Percentiles rank a stretch among this genome's conserved stretches.
Conservation (phyloP, 2,329 filamentous ascomycete genomes). For the Claviceps sp. region DNA sequence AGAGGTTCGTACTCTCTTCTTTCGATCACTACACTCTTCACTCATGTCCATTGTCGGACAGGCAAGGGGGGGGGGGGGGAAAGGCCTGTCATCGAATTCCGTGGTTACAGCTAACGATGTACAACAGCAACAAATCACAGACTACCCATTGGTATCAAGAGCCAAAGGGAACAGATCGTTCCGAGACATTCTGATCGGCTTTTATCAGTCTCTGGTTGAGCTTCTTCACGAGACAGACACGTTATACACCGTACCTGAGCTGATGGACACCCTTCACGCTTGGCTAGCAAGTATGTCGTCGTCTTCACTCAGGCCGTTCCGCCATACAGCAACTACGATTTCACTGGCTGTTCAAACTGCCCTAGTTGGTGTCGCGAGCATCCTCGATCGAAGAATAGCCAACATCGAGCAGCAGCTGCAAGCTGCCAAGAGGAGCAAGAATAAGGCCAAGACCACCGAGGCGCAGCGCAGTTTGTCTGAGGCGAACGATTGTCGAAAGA, state of each 20-base stretch:
- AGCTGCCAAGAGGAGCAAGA: slow-evolving; percentile 56
- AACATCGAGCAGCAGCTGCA: slow-evolving; percentile 69
- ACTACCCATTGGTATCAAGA: slow-evolving; percentile 84
- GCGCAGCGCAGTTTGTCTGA: slow-evolving; percentile 61
- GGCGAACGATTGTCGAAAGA: slow-evolving; percentile 54
- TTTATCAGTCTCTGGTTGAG: slow-evolving; percentile 64
- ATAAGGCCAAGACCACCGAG: slow-evolving; percentile 63
- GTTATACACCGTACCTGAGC: slow-evolving; percentile 60
- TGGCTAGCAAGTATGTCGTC: slow-evolving; percentile 91
- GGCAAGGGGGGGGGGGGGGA: no score
- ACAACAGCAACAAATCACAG: slow-evolving; percentile 56
- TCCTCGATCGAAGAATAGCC: slow-evolving; percentile 58
- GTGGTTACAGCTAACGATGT: slow-evolving; percentile 15
- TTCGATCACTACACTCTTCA: background rate
- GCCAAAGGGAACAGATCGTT: slow-evolving; percentile 65
- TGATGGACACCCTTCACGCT: slow-evolving; percentile 78
- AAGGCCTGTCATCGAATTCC: no score
- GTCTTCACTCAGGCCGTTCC: slow-evolving; percentile 73
- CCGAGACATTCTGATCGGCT: slow-evolving; percentile 60
- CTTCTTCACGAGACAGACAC: slow-evolving; percentile 71
- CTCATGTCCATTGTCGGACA: background rate
- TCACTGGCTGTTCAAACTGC: slow-evolving; percentile 67
- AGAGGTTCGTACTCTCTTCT: slow-evolving; percentile 37
- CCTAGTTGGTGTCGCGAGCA: slow-evolving; percentile 59
- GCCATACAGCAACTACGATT: slow-evolving; percentile 83